Base-by-base conservation (phyloP, 208 protist species). In the Novymonas esmeraldas region DNA sequence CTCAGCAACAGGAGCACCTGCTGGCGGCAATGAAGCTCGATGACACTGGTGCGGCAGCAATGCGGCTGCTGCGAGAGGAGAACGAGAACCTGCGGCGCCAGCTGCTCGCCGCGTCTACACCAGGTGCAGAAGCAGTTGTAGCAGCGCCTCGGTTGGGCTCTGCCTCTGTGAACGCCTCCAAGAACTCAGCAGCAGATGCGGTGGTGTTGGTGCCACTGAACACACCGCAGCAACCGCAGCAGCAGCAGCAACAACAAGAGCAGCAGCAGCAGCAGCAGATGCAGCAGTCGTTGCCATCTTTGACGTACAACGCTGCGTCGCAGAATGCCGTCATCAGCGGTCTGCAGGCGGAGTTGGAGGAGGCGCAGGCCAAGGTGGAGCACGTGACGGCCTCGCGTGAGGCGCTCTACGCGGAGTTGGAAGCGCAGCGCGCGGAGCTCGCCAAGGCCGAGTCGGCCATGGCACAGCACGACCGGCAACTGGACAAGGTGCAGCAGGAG, bases 341-440 rank as follows among this genome's bases (percentile, higher is more conserved):
- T 16, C 46, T 86, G 16, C 65, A 79, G 46, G 71, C 59, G 42
- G 79, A 90, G 68, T 71, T 93, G 36, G 76, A 80, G 62, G 82
- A 91, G 51, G 83, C 80, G 64, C 70, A 70, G 24, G 50, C 52
- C 13, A 70, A 76, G 49, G 33, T 57, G 20, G 73, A 69, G 42
- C 59, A 64, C 11, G 59, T 87, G 29, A 73, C 79, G n/a, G 57
- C 78, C 49, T 50, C 69, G 18, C 69, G 79, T 7, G 73, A 84
- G 11, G 45, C 67, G 34, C 74, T 89, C 20, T 83, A 90, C 50
- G 81, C 74, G 18, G 81, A 95, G 54, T 51, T 93, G 29, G 70
- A 84, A 70, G 39, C 78, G 18, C 76, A 78, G 51, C 79, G 82
- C 11, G 54, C 77, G 6, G 82, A 92, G 63, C 58, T 70, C 18